Evolutionary conservation across 2,329 filamentous ascomycete species (phyloP).

Genomic region (Westerdykella ornata): DNA sequence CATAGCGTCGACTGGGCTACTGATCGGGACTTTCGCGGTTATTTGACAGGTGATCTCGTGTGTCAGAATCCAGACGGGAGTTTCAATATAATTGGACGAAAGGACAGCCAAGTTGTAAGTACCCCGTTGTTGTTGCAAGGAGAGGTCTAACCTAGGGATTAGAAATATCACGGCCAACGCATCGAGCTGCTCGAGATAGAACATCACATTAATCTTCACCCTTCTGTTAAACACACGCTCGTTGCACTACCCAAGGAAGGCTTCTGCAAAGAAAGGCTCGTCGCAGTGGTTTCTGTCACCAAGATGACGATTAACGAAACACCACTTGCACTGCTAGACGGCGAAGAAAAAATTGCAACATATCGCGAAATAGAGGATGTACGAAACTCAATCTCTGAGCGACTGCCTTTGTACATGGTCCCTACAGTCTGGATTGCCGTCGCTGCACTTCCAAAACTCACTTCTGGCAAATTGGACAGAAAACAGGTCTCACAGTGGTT

Average conservation of each 20-base stretch:
- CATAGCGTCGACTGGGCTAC: slow-evolving; percentile 11
- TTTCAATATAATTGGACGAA: slow-evolving; percentile 18
- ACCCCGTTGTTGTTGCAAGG: neutral
- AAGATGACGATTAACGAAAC: neutral
- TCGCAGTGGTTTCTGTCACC: slow-evolving; percentile 10
- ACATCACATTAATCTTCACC: slow-evolving; percentile 16
- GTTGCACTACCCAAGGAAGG: slow-evolving; percentile 11
- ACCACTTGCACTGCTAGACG: slow-evolving; percentile 7
- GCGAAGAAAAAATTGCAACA: neutral
- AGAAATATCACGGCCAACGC: slow-evolving; percentile 31
- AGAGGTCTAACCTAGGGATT: neutral
- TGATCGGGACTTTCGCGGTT: slow-evolving; percentile 11
- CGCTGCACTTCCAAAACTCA: slow-evolving; percentile 10
- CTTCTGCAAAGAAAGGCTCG: slow-evolving; percentile 9
- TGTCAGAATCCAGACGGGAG: slow-evolving; percentile 16
- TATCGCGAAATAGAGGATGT: slow-evolving; percentile 6
- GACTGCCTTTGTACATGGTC: slow-evolving; percentile 9
- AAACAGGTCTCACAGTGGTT: slow-evolving; percentile 13
- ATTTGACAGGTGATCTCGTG: slow-evolving; percentile 23
- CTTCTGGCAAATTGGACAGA: slow-evolving; percentile 14
- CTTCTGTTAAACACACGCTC: slow-evolving; percentile 10
- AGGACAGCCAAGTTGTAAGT: slow-evolving; percentile 24
- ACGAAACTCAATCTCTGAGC: slow-evolving; percentile 3
- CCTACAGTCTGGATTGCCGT: slow-evolving; percentile 14
- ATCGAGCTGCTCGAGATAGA: slow-evolving; percentile 25